phyloP scores from a whole-genome alignment of 1,284 basidiomycete genomes.

The Malassezia sympodialis region DNA sequence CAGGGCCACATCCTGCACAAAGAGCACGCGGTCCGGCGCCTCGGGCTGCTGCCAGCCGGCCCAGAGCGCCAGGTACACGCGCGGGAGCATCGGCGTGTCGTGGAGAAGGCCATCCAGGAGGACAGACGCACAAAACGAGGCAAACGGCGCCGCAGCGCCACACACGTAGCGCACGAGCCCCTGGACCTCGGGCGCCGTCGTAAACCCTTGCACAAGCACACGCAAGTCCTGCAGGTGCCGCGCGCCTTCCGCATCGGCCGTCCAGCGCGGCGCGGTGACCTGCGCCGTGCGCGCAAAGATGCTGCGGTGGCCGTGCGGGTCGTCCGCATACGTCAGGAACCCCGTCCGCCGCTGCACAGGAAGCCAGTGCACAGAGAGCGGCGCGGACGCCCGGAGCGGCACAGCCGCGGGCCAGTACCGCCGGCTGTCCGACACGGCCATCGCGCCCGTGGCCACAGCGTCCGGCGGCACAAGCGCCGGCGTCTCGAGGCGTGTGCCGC shows the following conservation, averaged over 20 bases:
- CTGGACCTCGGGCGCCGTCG: slow-evolving; percentile 56
- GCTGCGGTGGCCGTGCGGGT: slow-evolving; percentile 81
- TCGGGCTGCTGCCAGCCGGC: slow-evolving; percentile 44
- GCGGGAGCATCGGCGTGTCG: slow-evolving; percentile 70
- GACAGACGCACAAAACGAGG: slow-evolving; percentile 63
- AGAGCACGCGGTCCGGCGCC: neutral
- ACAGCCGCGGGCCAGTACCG: slow-evolving; percentile 60
- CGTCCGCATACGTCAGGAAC: slow-evolving; percentile 81
- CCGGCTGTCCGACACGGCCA: slow-evolving; percentile 76
- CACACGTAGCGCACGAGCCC: slow-evolving; percentile 29
- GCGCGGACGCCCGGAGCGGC: neutral
- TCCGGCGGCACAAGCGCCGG: slow-evolving; percentile 83
- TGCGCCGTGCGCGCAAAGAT: slow-evolving; percentile 49
- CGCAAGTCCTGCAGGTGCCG: slow-evolving; percentile 56
- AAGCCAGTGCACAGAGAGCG: slow-evolving; percentile 20
- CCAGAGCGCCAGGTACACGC: slow-evolving; percentile 64
- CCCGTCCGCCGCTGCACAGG: slow-evolving; percentile 78
- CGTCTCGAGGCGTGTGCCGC: slow-evolving; percentile 48
- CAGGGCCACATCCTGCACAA: slow-evolving; percentile 1
- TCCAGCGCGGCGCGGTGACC: slow-evolving; percentile 8
- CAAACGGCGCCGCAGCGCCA: slow-evolving; percentile 52
- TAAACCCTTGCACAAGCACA: slow-evolving; percentile 73
- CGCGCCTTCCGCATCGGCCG: slow-evolving; percentile 8
- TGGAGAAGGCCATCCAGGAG: slow-evolving; percentile 76
- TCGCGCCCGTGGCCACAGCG: slow-evolving; percentile 54